phyloP scores from a whole-genome alignment of 2,329 filamentous ascomycete species.

The Hawksworthiomyces lignivorus region DNA sequence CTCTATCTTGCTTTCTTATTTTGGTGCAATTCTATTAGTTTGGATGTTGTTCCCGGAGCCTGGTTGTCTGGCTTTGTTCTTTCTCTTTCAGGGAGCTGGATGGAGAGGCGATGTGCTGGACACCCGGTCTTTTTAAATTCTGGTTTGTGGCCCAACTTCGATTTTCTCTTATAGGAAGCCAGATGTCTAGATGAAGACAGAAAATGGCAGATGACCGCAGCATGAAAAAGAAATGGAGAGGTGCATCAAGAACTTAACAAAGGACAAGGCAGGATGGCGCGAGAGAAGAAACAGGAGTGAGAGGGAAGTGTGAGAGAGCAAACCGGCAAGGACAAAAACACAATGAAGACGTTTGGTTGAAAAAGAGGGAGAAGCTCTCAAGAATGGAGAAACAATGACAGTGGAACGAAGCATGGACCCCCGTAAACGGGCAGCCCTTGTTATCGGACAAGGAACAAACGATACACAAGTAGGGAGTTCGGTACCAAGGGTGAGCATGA shows the following conservation, averaged over 20 bases:
- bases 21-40: no score
- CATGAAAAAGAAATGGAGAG: no score
- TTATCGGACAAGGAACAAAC: conserved; percentile 2
- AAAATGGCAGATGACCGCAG: no score
- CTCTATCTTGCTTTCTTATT: background rate
- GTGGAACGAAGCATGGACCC: background rate
- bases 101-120: background rate
- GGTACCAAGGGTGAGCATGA: background rate
- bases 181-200: background rate
- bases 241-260: background rate
- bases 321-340: background rate
- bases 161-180: conserved; percentile 7
- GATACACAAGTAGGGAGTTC: background rate
- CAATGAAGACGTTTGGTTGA: background rate
- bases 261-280: no score
- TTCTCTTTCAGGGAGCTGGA: background rate
- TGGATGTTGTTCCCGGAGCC: background rate
- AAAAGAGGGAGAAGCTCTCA: background rate
- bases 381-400: background rate
- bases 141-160: conserved; percentile 1
- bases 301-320: no score
- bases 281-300: no score
- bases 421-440: conserved; percentile 1
- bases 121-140: background rate
- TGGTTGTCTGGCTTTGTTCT: background rate